Evolutionary conservation across 2,329 filamentous ascomycete genomes (phyloP).

Genomic region (Aspergillus aculeatus): DNA sequence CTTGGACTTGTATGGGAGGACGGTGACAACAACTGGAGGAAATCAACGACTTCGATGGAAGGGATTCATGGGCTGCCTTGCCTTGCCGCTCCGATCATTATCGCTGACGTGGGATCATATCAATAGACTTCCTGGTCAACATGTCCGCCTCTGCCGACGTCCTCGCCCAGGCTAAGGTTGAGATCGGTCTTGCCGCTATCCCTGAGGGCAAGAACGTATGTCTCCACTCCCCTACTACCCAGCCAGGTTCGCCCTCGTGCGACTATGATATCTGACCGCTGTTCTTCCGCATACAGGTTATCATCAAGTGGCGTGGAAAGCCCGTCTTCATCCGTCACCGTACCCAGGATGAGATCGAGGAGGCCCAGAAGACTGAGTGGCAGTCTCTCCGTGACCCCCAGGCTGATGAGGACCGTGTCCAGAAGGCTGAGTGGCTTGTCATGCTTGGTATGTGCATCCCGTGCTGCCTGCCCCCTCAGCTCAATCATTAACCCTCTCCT

Average conservation of each 20-base stretch:
- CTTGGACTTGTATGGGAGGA: constrained; percentile 3
- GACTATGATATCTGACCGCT: constrained; percentile 10
- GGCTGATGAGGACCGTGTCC: constrained; percentile 84
- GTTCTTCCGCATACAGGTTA: constrained; percentile 61
- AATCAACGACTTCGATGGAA: background rate
- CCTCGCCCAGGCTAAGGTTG: constrained; percentile 98
- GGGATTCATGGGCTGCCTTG: constrained; percentile 3
- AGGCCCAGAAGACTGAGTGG: constrained; percentile 87
- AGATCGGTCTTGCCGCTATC: constrained; percentile 88
- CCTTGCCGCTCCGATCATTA: constrained; percentile 6
- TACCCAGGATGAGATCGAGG: constrained; percentile 86
- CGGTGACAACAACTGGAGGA: background rate
- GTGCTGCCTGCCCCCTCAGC: background rate
- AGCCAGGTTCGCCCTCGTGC: background rate
- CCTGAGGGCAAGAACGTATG: constrained; percentile 99
- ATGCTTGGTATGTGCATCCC: constrained; percentile 73
- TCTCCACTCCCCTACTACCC: constrained; percentile 21
- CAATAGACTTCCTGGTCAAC: constrained; percentile 95
- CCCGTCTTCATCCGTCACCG: constrained; percentile 99
- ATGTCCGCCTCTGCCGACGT: constrained; percentile 99
- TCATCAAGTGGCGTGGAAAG: constrained; percentile 99
- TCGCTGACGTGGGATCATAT: constrained; percentile 28
- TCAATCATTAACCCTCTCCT: background rate
- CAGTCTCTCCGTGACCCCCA: constrained; percentile 86
- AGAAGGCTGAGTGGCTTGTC: constrained; percentile 98